Evolutionary conservation across 495 filamentous ascomycete genomes (phyloP).

Genomic region (Beverwykella pulmonaria): DNA sequence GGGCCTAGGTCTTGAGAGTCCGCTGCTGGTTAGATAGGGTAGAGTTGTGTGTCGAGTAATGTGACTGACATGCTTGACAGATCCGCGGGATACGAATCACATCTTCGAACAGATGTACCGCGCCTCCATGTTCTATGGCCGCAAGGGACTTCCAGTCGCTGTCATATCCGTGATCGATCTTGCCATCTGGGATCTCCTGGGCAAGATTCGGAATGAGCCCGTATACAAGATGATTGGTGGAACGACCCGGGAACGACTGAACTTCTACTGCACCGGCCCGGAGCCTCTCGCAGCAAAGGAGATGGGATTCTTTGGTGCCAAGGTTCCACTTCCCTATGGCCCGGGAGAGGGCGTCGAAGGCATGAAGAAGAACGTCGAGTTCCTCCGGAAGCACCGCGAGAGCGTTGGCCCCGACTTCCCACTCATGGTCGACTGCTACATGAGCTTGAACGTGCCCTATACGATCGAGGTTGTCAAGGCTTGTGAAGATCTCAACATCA

Average conservation of each 20-base stretch:
- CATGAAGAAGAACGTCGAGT: constrained; percentile 84
- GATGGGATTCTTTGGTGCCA: constrained; percentile 85
- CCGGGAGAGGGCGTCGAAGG: constrained; percentile 82
- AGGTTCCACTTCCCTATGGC: constrained; percentile 84
- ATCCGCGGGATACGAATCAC: constrained; percentile 84
- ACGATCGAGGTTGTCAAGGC: constrained; percentile 87
- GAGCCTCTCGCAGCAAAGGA: constrained; percentile 75
- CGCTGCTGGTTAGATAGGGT: neutral
- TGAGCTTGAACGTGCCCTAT: constrained; percentile 89
- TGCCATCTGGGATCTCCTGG: constrained; percentile 86
- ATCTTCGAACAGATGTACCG: constrained; percentile 96
- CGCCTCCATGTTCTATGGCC: constrained; percentile 91
- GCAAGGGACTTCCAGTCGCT: constrained; percentile 85
- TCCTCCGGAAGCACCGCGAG: constrained; percentile 79
- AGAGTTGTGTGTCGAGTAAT: too few relatives aligned
- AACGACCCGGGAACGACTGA: constrained; percentile 72
- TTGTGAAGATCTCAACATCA: constrained; percentile 77
- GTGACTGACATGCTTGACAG: constrained; percentile 40
- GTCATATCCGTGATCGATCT: constrained; percentile 93
- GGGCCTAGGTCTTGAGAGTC: neutral
- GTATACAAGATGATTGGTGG: constrained; percentile 95
- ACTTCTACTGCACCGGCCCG: constrained; percentile 94
- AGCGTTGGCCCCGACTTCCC: constrained; percentile 87
- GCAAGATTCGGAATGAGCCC: constrained; percentile 87
- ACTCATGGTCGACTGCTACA: constrained; percentile 94